A percentile compares a stretch with the other conserved stretches of the same genome.
Conservation (phyloP, 2,329 filamentous ascomycete species). For the Taxawa tesnikishii region DNA sequence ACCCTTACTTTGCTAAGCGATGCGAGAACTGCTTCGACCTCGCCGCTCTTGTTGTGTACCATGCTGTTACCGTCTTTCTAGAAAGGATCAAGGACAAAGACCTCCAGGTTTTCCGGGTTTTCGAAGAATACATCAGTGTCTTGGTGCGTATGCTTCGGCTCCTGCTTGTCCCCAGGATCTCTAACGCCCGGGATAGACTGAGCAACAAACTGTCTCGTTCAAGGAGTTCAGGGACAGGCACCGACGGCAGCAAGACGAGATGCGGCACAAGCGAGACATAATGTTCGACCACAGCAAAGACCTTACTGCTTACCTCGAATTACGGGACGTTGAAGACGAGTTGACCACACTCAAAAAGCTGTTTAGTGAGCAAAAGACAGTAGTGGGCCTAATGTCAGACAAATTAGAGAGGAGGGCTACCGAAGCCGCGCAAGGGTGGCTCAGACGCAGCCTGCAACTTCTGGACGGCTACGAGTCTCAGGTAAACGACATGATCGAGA, state of each 20-base stretch:
- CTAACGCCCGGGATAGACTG: too few species aligned
- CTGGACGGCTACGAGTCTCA: constrained; percentile 44
- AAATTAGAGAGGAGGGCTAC: constrained; percentile 6
- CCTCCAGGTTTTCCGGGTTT: constrained; percentile 51
- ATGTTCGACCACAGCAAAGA: constrained; percentile 45
- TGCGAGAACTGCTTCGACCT: constrained; percentile 52
- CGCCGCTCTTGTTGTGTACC: constrained; percentile 48
- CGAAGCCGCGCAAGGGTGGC: not conserved
- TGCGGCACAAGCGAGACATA: constrained; percentile 33
- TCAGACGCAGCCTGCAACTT: constrained; percentile 26
- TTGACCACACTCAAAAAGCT: constrained; percentile 44
- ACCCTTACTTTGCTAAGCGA: constrained; percentile 39
- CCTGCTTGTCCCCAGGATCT: too few species aligned
- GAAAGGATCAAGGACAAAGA: constrained; percentile 49
- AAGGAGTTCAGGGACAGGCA: constrained; percentile 49
- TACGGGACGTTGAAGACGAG: constrained; percentile 54
- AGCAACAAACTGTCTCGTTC: constrained; percentile 49
- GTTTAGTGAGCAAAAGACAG: constrained; percentile 44
- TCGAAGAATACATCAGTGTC: constrained; percentile 51
- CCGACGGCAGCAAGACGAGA: constrained; percentile 23
- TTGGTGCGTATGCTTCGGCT: too few species aligned
- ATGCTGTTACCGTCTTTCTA: constrained; percentile 50
- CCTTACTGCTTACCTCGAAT: constrained; percentile 49
- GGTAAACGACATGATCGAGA: constrained; percentile 43
- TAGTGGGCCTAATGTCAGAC: constrained; percentile 28